Evolutionary conservation across 257 asterid genomes (phyloP).

Genomic region (Osmanthus fragrans): DNA sequence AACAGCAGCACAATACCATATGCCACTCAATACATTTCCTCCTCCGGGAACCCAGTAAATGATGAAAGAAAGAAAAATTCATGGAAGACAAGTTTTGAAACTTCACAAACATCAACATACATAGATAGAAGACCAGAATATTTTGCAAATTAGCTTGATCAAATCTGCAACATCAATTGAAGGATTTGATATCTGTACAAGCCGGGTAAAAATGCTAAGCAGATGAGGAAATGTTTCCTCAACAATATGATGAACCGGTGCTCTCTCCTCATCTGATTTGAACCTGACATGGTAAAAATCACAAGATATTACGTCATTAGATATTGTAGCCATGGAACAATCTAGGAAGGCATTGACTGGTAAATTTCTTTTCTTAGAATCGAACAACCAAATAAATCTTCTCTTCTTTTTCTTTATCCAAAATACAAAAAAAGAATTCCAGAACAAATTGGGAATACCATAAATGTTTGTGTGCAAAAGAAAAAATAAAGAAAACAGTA

Average conservation of each 20-base stretch:
- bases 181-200: slow-evolving; percentile 81
- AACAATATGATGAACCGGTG: slow-evolving; percentile 81
- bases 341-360: neutral
- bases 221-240: slow-evolving; percentile 91
- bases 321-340: neutral
- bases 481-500: neutral
- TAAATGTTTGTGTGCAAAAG: neutral
- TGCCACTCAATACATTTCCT: slow-evolving; percentile 1
- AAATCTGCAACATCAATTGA: slow-evolving; percentile 85
- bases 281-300: slow-evolving; percentile 58
- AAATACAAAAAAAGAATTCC: neutral
- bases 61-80: neutral
- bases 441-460: neutral
- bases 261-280: slow-evolving; percentile 96
- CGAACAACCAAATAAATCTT: neutral
- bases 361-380: neutral
- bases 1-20: neutral
- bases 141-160: slow-evolving; percentile 96
- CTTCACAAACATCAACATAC: slow-evolving; percentile 43
- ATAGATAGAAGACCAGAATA: slow-evolving; percentile 95
- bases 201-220: slow-evolving; percentile 72
- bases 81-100: slow-evolving; percentile 1
- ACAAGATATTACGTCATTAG: neutral
- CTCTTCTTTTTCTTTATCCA: neutral
- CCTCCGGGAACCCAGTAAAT: slow-evolving; percentile 9